Base-by-base conservation (phyloP, 306 rosid genomes). In the Erythrophleum fordii region DNA sequence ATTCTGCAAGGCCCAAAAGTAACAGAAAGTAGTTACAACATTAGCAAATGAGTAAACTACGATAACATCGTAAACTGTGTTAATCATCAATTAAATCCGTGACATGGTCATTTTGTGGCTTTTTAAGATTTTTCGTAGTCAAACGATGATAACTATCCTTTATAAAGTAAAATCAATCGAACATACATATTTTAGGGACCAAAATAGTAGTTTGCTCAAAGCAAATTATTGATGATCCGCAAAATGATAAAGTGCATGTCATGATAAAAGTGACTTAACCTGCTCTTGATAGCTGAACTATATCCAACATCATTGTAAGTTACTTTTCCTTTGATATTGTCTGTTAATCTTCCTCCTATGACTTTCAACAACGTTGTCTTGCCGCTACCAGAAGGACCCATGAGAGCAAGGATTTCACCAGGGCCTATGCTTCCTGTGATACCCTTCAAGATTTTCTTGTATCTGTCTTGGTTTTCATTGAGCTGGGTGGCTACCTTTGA, bases 331-430 rank as follows among this genome's bases (percentile, higher is more conserved):
- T 90, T 93, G 61, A 88, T 89, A 82, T 89, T 90, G 64, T 93
- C 93, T 61, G 73, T 73, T 20, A 93, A 56, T 83, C 97, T 92
- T 76, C 94, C 99, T 71, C 97, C 95, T 29, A 95, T 84, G 67
- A 91, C 99, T 79, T 91, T 93, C 82, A 95, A 83, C 73, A 95
- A 81, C 25, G 99, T 93, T 84, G 99, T 95, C 82, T 95, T 95
- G 66, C 99, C 99, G 80, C 97, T 95, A 0, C 99, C 99, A 62
- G 99, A 95, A 69, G 99, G 97, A 26, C 99, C 99, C 99, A 95
- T 95, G 55, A 95, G 73, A 16, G 99, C 99, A 74, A 95, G 97
- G 81, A 95, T 92, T 80, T 95, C 97, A 11, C 99, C 99, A 5
- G 95, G 99, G 34, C 97, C 99, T 67, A 93, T 81, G 81, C 94